phyloP scores from a whole-genome alignment of 257 asterid species.

The Plantago elongata region DNA sequence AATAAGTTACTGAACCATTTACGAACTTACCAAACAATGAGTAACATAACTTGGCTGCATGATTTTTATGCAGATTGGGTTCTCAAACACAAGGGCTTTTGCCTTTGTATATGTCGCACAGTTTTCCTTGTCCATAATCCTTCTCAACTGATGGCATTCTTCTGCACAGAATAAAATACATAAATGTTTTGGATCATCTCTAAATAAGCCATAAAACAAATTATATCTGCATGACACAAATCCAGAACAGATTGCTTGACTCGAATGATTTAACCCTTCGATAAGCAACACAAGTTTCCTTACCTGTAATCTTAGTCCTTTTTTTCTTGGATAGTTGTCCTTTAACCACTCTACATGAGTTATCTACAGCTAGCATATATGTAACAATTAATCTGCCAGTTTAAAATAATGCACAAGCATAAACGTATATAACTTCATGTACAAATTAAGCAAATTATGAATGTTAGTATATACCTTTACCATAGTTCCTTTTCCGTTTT shows the following conservation, averaged over 20 bases:
- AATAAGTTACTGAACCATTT: background rate
- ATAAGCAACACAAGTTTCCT: slow-evolving; percentile 3
- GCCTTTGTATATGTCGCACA: slow-evolving; percentile 8
- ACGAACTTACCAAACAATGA: background rate
- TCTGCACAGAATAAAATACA: too few species aligned
- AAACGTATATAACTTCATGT: background rate
- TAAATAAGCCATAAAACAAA: too few species aligned
- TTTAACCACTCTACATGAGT: background rate
- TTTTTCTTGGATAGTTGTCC: background rate
- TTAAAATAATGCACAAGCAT: background rate
- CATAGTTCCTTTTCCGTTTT: background rate
- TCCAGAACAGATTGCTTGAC: slow-evolving; percentile 14
- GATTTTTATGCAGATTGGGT: slow-evolving; percentile 11
- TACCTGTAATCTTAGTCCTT: background rate
- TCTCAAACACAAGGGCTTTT: slow-evolving; percentile 3
- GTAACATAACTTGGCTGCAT: slow-evolving; percentile 18
- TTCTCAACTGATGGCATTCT: background rate
- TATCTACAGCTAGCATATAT: background rate
- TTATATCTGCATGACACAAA: slow-evolving; percentile 26
- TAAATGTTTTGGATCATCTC: background rate
- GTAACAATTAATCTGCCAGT: background rate
- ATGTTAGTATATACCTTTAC: background rate
- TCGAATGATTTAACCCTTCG: slow-evolving; percentile 17
- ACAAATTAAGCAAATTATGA: background rate
- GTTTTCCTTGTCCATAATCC: background rate